Percentiles rank a stretch among this genome's conserved stretches.
Conservation (phyloP, 2,329 filamentous ascomycete species). For the Camptophora hylomeconis region DNA sequence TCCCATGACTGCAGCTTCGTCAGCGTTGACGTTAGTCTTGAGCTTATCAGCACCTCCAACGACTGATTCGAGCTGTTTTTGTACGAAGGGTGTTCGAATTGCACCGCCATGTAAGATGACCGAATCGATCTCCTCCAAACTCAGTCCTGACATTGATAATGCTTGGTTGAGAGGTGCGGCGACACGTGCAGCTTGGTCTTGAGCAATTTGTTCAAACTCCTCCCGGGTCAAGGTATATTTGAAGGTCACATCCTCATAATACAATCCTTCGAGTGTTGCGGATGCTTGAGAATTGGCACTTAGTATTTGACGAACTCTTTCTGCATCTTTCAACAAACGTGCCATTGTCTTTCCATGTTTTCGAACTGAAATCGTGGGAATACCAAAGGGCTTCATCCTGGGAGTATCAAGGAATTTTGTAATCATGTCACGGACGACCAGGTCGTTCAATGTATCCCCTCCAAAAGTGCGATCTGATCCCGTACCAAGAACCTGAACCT, state of each 20-base stretch:
- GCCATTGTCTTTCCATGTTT: constrained; percentile 72
- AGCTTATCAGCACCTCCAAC: constrained; percentile 65
- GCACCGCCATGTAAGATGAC: constrained; percentile 88
- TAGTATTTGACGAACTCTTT: constrained; percentile 73
- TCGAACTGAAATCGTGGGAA: constrained; percentile 51
- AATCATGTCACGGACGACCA: constrained; percentile 84
- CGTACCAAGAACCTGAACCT: constrained; percentile 75
- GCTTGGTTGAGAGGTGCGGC: constrained; percentile 58
- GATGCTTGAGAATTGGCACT: constrained; percentile 81
- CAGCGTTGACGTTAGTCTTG: constrained; percentile 87
- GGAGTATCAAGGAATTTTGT: constrained; percentile 60
- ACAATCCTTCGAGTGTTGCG: constrained; percentile 71
- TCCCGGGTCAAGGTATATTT: constrained; percentile 73
- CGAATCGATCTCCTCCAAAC: constrained; percentile 66
- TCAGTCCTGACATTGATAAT: constrained; percentile 58
- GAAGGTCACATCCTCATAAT: constrained; percentile 82
- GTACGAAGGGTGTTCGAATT: constrained; percentile 84
- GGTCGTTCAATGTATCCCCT: constrained; percentile 74
- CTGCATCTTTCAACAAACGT: constrained; percentile 86
- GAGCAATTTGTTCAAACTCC: constrained; percentile 68
- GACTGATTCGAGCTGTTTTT: constrained; percentile 69
- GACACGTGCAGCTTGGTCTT: constrained; percentile 55
- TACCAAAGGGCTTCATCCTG: constrained; percentile 34
- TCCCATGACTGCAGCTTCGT: constrained; percentile 92
- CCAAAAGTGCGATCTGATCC: constrained; percentile 86